A percentile compares a stretch with the other conserved stretches of the same genome.
Conservation (phyloP, 352 stramenopile species). For the Phytopythium helicoides region DNA sequence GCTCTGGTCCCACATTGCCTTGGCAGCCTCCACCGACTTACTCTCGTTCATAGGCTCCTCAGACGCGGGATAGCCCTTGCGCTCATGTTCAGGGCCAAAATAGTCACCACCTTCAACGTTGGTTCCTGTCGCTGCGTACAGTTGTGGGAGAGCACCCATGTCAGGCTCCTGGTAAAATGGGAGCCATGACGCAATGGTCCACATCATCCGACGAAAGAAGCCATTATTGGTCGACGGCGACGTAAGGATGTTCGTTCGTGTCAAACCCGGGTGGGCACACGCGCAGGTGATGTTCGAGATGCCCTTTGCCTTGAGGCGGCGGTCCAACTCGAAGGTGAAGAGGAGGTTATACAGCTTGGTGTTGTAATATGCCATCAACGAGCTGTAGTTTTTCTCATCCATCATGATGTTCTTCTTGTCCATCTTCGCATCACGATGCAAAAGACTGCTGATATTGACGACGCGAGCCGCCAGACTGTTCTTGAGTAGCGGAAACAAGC, state of each 20-base stretch:
- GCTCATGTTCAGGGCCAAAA: neutral
- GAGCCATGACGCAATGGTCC: conserved; percentile 8
- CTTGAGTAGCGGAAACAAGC: conserved; percentile 25
- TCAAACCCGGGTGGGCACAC: conserved; percentile 5
- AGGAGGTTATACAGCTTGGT: too few relatives aligned
- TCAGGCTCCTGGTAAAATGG: conserved; percentile 18
- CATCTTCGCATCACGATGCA: conserved; percentile 18
- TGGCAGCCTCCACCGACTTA: conserved; percentile 18
- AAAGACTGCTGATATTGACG: conserved; percentile 23
- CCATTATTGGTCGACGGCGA: conserved; percentile 8
- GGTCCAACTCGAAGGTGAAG: too few relatives aligned
- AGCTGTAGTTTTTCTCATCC: conserved; percentile 14
- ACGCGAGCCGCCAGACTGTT: conserved; percentile 12
- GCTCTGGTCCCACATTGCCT: conserved; percentile 38
- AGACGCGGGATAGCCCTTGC: conserved; percentile 20
- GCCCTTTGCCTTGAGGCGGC: too few relatives aligned
- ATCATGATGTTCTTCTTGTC: conserved; percentile 18
- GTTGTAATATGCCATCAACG: conserved; percentile 12
- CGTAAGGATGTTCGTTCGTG: conserved; percentile 6
- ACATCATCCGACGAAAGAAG: conserved; percentile 13
- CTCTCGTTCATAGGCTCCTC: conserved; percentile 22
- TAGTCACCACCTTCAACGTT: neutral
- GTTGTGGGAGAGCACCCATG: conserved; percentile 9
- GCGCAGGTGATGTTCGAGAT: neutral
- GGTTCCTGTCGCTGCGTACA: conserved; percentile 12